Base-by-base conservation (phyloP, 2,329 filamentous ascomycete species). In the Meredithiella fracta region DNA sequence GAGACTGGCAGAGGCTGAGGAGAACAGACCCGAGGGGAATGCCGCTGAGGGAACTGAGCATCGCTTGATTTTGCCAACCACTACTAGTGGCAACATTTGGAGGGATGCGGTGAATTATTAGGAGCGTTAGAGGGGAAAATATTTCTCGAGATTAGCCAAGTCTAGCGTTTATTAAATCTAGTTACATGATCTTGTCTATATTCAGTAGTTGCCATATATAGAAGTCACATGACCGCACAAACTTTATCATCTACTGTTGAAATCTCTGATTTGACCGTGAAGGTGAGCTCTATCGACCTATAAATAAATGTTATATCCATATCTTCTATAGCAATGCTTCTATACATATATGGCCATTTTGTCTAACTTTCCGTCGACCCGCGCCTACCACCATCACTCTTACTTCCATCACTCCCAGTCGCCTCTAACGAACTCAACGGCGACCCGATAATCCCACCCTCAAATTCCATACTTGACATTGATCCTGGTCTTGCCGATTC, bases 401-500 rank as follows among this genome's bases (percentile, higher is more conserved):
- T 51, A 17, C 22, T 51, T 7, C n/a, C 9, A 9, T 22, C 49
- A 14, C 49, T 34, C 11, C 7, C 14, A 23, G 8, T 17, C 31
- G 14, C n/a, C 23, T 34, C 26, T 25, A 29, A 44, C 14, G 25
- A 31, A 51, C n/a, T 34, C 31, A 17, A 2, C 49, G 49, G 31
- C 11, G n/a, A 17, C 25, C 15, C 17, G 9, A 53, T 14, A 4
- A 15, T 53, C 8, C 6, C 15, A 29, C 25, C 34, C 17, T 34
- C 31, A 9, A 38, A 37, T 25, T 56, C 54, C 20, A 44, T 37
- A 53, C 54, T 56, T 6, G 54, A 56, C 54, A 56, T 47, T 6
- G 37, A 47, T 11, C 23, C 49, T 7, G 54, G 54, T 15, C 54
- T n/a, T 2, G 17, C 38, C 38, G 54, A 56, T 22, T 47, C 54